Evolutionary conservation across 2,329 filamentous ascomycete species (phyloP).

Genomic region (Exserohilum turcica): DNA sequence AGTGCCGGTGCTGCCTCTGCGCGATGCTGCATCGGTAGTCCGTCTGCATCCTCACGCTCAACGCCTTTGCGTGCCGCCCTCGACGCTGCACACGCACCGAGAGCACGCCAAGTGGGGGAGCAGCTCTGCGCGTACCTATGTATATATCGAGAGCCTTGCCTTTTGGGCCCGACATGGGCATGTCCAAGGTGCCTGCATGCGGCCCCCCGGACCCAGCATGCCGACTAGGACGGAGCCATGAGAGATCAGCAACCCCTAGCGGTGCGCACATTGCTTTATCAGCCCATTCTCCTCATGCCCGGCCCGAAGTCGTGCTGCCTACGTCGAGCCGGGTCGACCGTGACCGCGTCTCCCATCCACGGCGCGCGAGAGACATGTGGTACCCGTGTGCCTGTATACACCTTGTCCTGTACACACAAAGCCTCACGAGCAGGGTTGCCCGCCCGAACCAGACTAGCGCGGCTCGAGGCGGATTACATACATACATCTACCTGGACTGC

Average conservation of each 20-base stretch:
- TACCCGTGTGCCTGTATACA: neutral
- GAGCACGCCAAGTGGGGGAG: constrained; percentile 11
- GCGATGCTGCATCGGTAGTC: constrained; percentile 8
- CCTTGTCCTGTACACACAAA: neutral
- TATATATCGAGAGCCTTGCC: constrained; percentile 6
- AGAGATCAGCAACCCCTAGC: neutral
- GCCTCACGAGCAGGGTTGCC: neutral
- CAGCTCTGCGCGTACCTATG: constrained; percentile 5
- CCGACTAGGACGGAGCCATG: neutral
- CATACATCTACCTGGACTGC: neutral
- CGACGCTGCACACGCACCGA: constrained; percentile 4
- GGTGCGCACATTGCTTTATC: neutral
- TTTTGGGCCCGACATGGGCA: constrained; percentile 1
- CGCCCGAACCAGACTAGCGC: neutral
- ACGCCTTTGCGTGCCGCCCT: neutral
- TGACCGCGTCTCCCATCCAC: too few relatives aligned
- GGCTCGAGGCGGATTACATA: neutral
- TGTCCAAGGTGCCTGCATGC: neutral
- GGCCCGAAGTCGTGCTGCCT: neutral
- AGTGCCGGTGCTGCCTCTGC: constrained; percentile 37
- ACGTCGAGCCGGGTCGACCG: too few relatives aligned
- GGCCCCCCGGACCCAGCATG: neutral
- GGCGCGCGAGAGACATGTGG: neutral
- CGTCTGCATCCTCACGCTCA: neutral
- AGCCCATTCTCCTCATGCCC: neutral